These are phyloP conservation scores for Ustilago loliicola DNA, from an alignment of 1,284 basidiomycete species.

Conservation along the genomic window DNA sequence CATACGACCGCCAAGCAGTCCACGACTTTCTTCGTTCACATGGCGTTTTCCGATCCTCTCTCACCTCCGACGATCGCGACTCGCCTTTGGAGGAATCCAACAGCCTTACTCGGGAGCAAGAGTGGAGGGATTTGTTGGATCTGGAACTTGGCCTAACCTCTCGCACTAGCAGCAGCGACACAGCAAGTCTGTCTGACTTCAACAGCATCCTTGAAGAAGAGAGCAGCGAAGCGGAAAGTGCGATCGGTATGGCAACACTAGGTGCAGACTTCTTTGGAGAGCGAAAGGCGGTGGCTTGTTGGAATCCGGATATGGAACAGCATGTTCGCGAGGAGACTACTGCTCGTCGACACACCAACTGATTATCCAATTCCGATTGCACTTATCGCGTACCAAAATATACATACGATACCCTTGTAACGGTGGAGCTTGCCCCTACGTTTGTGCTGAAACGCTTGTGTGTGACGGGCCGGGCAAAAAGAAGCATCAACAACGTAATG, in stretches of 20 bases:
- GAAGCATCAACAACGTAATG: background rate
- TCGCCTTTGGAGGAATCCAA: constrained; percentile 13
- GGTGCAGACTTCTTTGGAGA: constrained; percentile 51
- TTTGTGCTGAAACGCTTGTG: background rate
- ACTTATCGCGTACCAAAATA: no score
- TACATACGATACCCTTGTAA: background rate
- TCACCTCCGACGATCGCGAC: background rate
- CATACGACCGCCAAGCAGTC: constrained; percentile 41
- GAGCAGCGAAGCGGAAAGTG: background rate
- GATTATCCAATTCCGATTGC: no score
- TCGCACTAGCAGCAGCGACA: background rate
- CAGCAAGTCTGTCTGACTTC: background rate
- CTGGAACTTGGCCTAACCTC: constrained; percentile 43
- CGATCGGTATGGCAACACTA: constrained; percentile 17
- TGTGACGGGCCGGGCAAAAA: background rate
- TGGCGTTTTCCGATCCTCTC: constrained; percentile 28
- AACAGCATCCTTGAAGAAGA: constrained; percentile 15
- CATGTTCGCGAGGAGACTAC: constrained; percentile 22
- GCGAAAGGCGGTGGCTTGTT: constrained; percentile 41
- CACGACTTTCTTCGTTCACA: constrained; percentile 43
- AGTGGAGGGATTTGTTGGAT: constrained; percentile 50
- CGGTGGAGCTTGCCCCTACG: background rate
- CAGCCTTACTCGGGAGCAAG: constrained; percentile 16
- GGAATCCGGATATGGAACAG: constrained; percentile 46
- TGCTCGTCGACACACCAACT: constrained; percentile 2